Percentiles rank a stretch among this genome's conserved stretches.
Conservation (phyloP, 164 flowering plant genomes). For the Vitis cinerea region DNA sequence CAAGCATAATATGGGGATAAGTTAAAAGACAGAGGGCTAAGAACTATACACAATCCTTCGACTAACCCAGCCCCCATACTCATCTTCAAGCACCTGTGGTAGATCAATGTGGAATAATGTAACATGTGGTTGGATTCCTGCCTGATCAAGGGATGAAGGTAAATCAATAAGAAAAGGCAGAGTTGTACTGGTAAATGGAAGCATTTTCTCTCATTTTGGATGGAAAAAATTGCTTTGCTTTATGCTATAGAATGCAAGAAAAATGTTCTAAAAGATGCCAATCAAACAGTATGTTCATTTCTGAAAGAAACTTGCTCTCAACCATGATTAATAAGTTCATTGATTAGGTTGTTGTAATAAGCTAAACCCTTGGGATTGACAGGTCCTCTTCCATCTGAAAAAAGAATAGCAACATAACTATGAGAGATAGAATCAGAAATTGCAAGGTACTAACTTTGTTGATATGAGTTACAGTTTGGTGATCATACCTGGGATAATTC, state of each 20-base stretch:
- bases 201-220: too few species aligned
- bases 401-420: neutral
- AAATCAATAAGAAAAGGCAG: neutral
- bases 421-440: neutral
- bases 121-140: constrained; percentile 77
- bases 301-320: neutral
- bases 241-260: too few species aligned
- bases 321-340: constrained; percentile 56
- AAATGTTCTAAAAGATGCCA: too few species aligned
- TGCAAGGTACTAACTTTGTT: too few species aligned
- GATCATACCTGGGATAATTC: constrained; percentile 55
- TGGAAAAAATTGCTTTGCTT: too few species aligned
- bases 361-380: constrained; percentile 67
- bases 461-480: neutral
- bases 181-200: too few species aligned
- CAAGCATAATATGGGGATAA: neutral
- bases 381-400: constrained; percentile 71
- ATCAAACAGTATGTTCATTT: too few species aligned
- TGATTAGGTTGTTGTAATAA: constrained; percentile 68
- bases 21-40: neutral
- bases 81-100: constrained; percentile 81
- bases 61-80: constrained; percentile 73
- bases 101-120: constrained; percentile 50
- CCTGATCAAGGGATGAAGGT: neutral
- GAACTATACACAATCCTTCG: constrained; percentile 47